Conservation (phyloP, 345 rosid species). For the Ailanthus altissimus region DNA sequence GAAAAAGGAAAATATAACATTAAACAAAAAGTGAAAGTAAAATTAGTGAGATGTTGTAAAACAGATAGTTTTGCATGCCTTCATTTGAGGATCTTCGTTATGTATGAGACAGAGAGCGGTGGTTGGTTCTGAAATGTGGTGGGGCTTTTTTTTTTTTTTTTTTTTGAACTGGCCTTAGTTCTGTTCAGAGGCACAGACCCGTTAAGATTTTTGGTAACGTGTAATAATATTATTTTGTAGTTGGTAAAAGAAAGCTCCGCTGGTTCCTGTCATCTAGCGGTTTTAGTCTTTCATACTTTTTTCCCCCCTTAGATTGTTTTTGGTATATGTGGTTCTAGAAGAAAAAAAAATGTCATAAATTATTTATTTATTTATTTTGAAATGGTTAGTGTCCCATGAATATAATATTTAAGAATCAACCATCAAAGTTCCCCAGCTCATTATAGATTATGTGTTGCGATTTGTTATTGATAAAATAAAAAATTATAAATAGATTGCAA, state of each 20-base stretch:
- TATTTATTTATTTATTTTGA: no score
- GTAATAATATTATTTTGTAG: no score
- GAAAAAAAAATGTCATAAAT: neutral
- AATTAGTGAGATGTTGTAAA: neutral
- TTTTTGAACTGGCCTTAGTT: neutral
- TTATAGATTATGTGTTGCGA: no score
- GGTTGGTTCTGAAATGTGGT: neutral
- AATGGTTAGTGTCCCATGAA: no score
- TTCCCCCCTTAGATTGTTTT: neutral
- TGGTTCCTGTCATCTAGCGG: slow-evolving; percentile 3
- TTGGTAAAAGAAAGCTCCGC: no score
- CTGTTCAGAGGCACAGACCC: neutral
- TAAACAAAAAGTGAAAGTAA: neutral
- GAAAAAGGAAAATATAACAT: neutral
- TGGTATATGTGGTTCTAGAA: neutral
- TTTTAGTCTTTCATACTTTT: neutral
- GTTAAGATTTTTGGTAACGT: neutral
- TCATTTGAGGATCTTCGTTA: slow-evolving; percentile 4
- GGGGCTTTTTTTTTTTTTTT: no score
- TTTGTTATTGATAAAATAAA: no score
- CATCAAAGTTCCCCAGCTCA: no score
- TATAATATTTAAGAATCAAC: no score
- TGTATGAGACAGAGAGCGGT: neutral
- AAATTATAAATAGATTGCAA: no score
- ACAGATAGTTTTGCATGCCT: slow-evolving; percentile 4